A percentile compares a stretch with the other conserved stretches of the same genome.
Evolutionary conservation across 2,329 filamentous ascomycete genomes (phyloP).

Genomic region (Lasiodiplodia hormozganensis): DNA sequence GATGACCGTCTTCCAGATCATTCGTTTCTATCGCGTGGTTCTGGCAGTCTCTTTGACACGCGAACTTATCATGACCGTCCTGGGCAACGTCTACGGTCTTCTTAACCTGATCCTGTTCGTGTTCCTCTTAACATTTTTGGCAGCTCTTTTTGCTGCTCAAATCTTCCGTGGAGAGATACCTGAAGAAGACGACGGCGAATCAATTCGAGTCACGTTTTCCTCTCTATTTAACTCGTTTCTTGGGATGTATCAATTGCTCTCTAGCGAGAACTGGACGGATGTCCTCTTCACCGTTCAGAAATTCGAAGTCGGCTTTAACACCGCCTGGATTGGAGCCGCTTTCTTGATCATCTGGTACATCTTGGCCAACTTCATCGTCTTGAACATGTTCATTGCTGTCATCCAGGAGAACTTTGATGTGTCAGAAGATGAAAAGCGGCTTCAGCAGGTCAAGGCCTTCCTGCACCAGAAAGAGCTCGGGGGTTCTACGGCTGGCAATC

Average conservation of each 20-base stretch:
- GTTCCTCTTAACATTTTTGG: slow-evolving; percentile 91
- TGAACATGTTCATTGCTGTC: slow-evolving; percentile 99
- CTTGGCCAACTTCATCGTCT: slow-evolving; percentile 88
- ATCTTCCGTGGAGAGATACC: slow-evolving; percentile 89
- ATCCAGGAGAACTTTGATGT: slow-evolving; percentile 99
- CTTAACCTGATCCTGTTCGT: slow-evolving; percentile 95
- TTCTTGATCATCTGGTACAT: slow-evolving; percentile 98
- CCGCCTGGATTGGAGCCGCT: slow-evolving; percentile 89
- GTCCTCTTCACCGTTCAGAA: slow-evolving; percentile 84
- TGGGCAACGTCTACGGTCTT: slow-evolving; percentile 91
- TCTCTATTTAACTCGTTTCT: slow-evolving; percentile 96
- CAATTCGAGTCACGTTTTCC: slow-evolving; percentile 77
- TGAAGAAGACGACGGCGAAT: slow-evolving; percentile 65
- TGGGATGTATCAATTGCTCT: slow-evolving; percentile 96
- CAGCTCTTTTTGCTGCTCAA: slow-evolving; percentile 91
- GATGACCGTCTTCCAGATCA: slow-evolving; percentile 90
- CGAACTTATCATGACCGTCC: slow-evolving; percentile 82
- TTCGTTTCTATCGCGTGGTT: slow-evolving; percentile 91
- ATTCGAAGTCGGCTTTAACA: slow-evolving; percentile 69
- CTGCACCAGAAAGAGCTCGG: slow-evolving; percentile 88
- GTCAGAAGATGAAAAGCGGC: slow-evolving; percentile 94
- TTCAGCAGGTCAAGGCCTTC: slow-evolving; percentile 96
- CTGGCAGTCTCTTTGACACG: slow-evolving; percentile 86
- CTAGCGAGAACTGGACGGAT: slow-evolving; percentile 93
- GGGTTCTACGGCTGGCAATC: slow-evolving; percentile 59